phyloP scores from a whole-genome alignment of 805 yeast genomes.

The Lachancea nothofagi region DNA sequence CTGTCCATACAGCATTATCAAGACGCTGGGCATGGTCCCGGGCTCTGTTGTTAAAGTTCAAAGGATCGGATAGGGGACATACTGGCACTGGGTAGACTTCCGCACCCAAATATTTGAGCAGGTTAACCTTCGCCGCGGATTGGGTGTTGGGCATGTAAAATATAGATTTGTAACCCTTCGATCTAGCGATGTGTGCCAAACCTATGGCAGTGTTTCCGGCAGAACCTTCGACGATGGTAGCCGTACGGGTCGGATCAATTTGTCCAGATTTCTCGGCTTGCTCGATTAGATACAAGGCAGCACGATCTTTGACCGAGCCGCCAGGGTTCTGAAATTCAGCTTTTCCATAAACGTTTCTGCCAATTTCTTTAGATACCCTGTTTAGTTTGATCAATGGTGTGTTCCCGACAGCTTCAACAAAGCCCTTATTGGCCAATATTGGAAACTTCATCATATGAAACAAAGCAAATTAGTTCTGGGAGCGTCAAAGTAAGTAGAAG shows the following conservation, averaged over 20 bases:
- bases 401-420: conserved; percentile 86
- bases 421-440: conserved; percentile 57
- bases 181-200: conserved; percentile 71
- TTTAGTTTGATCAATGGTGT: conserved; percentile 73
- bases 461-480: not conserved
- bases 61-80: conserved; percentile 73
- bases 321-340: conserved; percentile 94
- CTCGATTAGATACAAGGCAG: conserved; percentile 69
- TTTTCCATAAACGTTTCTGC: conserved; percentile 77
- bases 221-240: conserved; percentile 87
- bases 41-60: conserved; percentile 84
- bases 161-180: conserved; percentile 77
- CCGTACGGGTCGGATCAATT: conserved; percentile 54
- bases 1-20: conserved; percentile 85
- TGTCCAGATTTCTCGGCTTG: conserved; percentile 71
- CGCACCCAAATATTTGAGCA: conserved; percentile 71
- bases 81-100: conserved; percentile 88
- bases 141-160: conserved; percentile 92
- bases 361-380: conserved; percentile 49
- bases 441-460: conserved; percentile 35
- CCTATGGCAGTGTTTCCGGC: conserved; percentile 98
- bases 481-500: not conserved
- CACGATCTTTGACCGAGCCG: conserved; percentile 87
- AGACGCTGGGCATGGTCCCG: conserved; percentile 71
- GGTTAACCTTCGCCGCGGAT: conserved; percentile 71